Percentiles rank a stretch among this genome's conserved stretches.
phyloP scores from a whole-genome alignment of 163 green algal genomes.

The Scenedesmus sp. region DNA sequence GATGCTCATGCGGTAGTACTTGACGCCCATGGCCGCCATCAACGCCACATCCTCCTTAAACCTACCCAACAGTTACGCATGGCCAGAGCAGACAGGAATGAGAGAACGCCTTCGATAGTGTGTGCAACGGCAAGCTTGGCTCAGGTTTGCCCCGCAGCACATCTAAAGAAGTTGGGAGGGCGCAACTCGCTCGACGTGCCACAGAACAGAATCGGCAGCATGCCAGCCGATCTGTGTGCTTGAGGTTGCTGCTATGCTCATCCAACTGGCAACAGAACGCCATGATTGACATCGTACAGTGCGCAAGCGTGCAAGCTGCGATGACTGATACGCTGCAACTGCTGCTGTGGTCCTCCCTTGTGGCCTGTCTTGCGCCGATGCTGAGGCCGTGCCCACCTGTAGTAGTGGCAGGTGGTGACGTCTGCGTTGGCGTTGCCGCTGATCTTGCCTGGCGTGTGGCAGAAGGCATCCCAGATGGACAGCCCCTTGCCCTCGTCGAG shows the following conservation, averaged over 20 bases:
- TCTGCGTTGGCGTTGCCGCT: conserved; percentile 70
- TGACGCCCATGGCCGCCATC: conserved; percentile 76
- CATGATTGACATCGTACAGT: no score
- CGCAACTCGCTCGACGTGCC: no score
- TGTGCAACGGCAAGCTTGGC: neutral
- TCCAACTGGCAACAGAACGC: no score
- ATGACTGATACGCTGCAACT: no score
- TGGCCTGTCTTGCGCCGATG: no score
- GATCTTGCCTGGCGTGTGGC: conserved; percentile 67
- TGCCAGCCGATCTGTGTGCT: no score
- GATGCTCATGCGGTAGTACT: conserved; percentile 77
- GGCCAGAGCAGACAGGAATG: neutral
- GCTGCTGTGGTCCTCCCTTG: no score
- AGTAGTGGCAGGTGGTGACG: conserved; percentile 55
- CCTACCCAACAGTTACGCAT: no score
- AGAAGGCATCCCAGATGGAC: conserved; percentile 77
- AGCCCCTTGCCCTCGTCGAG: conserved; percentile 60
- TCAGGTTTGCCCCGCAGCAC: neutral
- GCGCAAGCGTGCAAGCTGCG: no score
- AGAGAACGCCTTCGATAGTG: neutral
- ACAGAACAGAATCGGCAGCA: no score
- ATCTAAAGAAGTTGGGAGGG: neutral
- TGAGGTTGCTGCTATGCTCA: no score
- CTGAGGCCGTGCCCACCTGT: conserved; percentile 26
- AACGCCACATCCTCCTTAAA: conserved; percentile 74